Conservation (phyloP, 257 asterid genomes). For the Marsdenia floribunda region DNA sequence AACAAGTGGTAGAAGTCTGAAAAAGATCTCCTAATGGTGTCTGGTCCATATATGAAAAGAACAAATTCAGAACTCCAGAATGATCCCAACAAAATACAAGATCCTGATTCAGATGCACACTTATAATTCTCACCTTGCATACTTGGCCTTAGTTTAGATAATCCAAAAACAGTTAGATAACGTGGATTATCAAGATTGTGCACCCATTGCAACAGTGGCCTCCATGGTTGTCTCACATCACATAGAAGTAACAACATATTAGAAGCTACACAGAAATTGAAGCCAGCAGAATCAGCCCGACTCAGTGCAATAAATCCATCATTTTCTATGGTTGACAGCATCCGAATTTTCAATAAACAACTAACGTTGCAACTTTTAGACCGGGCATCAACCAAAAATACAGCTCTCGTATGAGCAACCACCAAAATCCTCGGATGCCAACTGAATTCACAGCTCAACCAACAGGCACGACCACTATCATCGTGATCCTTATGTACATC, state of each 20-base stretch:
- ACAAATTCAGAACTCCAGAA: constrained; percentile 65
- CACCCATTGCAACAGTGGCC: constrained; percentile 59
- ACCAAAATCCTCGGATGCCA: constrained; percentile 66
- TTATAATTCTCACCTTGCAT: constrained; percentile 33
- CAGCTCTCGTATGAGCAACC: constrained; percentile 42
- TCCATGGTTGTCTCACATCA: constrained; percentile 54
- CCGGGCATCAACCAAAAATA: constrained; percentile 66
- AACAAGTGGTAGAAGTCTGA: constrained; percentile 38
- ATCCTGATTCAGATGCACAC: constrained; percentile 67
- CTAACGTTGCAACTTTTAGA: constrained; percentile 27
- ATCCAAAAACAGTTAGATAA: constrained; percentile 38
- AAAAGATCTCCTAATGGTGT: constrained; percentile 19
- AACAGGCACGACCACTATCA: constrained; percentile 22
- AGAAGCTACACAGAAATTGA: constrained; percentile 47
- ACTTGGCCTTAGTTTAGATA: constrained; percentile 57
- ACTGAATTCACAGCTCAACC: constrained; percentile 70
- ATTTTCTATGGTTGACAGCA: constrained; percentile 28
- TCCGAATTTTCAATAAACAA: constrained; percentile 56
- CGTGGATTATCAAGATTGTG: constrained; percentile 55
- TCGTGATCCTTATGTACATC: constrained; percentile 20
- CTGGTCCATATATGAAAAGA: constrained; percentile 66
- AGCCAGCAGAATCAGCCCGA: constrained; percentile 45
- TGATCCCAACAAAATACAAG: constrained; percentile 74
- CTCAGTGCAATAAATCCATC: constrained; percentile 59
- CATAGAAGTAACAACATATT: constrained; percentile 48